Evolutionary conservation across 2,329 filamentous ascomycete genomes (phyloP).

Genomic region (Aureobasidium sp.): DNA sequence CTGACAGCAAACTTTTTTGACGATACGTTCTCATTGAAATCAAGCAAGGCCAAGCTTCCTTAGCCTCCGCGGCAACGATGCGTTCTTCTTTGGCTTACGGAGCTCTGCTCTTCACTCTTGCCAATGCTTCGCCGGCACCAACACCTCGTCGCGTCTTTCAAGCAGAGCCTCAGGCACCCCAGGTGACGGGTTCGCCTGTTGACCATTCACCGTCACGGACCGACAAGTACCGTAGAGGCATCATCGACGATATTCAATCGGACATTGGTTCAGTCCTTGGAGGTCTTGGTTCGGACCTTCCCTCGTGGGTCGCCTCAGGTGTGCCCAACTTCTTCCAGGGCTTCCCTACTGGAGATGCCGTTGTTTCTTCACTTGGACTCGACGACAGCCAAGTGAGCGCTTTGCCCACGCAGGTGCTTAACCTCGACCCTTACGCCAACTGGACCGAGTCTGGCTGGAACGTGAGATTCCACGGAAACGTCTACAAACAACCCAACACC

Average conservation of each 20-base stretch:
- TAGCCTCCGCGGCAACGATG: conserved; percentile 4
- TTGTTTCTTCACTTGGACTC: conserved; percentile 51
- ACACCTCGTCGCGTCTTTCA: conserved; percentile 14
- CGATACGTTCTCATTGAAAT: not conserved
- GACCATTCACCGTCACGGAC: conserved; percentile 37
- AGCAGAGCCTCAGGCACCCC: conserved; percentile 32
- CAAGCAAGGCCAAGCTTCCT: conserved; percentile 12
- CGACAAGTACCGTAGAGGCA: conserved; percentile 39
- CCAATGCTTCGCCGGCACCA: conserved; percentile 22
- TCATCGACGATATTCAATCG: conserved; percentile 45
- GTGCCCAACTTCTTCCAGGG: conserved; percentile 62
- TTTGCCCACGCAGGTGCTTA: conserved; percentile 62
- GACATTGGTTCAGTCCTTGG: conserved; percentile 36
- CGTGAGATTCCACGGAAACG: conserved; percentile 68
- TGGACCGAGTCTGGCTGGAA: conserved; percentile 75
- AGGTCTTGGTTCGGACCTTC: conserved; percentile 48
- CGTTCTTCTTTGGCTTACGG: conserved; percentile 13
- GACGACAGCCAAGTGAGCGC: conserved; percentile 52
- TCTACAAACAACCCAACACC: conserved; percentile 72
- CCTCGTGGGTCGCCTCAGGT: conserved; percentile 54
- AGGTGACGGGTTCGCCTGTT: conserved; percentile 44
- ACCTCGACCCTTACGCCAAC: conserved; percentile 61
- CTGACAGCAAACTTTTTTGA: not conserved
- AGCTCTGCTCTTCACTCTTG: conserved; percentile 19
- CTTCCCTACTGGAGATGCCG: conserved; percentile 47